phyloP scores from a whole-genome alignment of 108 stramenopile genomes.

The Cyclotella baltica region DNA sequence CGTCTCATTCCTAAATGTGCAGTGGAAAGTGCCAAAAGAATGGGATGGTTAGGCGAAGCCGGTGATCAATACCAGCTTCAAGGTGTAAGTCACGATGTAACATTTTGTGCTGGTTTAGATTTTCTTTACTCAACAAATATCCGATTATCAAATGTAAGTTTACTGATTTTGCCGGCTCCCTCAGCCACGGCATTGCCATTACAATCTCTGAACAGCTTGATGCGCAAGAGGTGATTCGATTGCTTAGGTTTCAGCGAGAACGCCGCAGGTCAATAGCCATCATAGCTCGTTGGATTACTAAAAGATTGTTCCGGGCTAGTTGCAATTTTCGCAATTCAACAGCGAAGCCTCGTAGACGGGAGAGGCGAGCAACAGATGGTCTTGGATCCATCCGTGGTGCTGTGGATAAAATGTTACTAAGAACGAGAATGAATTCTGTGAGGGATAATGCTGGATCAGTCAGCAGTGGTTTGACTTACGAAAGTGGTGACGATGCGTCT shows the following conservation, averaged over 20 bases:
- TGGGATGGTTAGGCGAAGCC: conserved; percentile 53
- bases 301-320: neutral
- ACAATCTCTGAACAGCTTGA: conserved; percentile 50
- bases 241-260: conserved; percentile 30
- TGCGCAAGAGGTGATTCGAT: conserved; percentile 17
- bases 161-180: conserved; percentile 52
- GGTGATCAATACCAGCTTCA: conserved; percentile 55
- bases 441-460: conserved; percentile 24
- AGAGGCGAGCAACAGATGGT: no score
- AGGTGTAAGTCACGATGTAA: conserved; percentile 41
- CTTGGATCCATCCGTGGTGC: conserved; percentile 3
- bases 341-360: no score
- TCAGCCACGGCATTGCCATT: conserved; percentile 59
- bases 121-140: neutral
- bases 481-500: conserved; percentile 29
- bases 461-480: conserved; percentile 14
- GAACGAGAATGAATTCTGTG: conserved; percentile 13
- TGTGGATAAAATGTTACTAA: conserved; percentile 35
- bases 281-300: conserved; percentile 47
- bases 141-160: conserved; percentile 28
- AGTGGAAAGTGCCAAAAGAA: conserved; percentile 49
- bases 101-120: neutral
- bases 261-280: conserved; percentile 34
- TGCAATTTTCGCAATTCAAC: neutral
- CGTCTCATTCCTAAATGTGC: conserved; percentile 51